Conservation (phyloP, 129 eudicot genomes). For the Flaveria linearis region DNA sequence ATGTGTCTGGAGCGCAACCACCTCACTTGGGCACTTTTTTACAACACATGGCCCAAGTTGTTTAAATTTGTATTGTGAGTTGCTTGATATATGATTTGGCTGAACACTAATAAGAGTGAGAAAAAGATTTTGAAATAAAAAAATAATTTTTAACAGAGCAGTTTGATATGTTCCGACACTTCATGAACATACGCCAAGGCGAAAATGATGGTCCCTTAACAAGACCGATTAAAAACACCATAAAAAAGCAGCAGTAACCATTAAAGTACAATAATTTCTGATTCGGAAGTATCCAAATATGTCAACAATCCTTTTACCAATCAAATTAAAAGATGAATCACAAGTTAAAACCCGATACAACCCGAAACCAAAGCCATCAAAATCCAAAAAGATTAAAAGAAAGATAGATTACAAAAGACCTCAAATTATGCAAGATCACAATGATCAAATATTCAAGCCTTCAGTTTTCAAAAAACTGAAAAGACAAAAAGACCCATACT, state of each 20-base stretch:
- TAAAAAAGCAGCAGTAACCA: neutral
- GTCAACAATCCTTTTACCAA: conserved; percentile 9
- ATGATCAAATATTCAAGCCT: conserved; percentile 11
- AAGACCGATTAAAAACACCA: neutral
- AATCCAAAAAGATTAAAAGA: neutral
- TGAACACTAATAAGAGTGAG: neutral
- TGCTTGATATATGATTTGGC: too few species aligned
- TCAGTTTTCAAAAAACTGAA: neutral
- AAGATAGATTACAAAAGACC: neutral
- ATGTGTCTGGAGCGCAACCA: too few species aligned
- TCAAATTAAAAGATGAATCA: conserved; percentile 1
- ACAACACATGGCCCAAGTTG: too few species aligned
- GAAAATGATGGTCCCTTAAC: neutral
- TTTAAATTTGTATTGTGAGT: too few species aligned
- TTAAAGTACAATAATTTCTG: neutral
- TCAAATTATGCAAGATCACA: conserved; percentile 17
- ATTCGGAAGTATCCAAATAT: conserved; percentile 22
- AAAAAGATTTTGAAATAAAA: too few species aligned
- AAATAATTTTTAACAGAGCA: too few species aligned
- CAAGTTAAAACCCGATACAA: conserved; percentile 13
- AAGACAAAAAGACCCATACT: neutral
- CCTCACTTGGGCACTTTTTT: too few species aligned
- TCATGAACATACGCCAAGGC: neutral
- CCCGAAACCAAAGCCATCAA: conserved; percentile 7
- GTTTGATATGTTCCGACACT: too few species aligned